These are phyloP conservation scores for Curvularia spicifera DNA, from an alignment of 2,329 filamentous ascomycete genomes.

Conservation along the genomic window DNA sequence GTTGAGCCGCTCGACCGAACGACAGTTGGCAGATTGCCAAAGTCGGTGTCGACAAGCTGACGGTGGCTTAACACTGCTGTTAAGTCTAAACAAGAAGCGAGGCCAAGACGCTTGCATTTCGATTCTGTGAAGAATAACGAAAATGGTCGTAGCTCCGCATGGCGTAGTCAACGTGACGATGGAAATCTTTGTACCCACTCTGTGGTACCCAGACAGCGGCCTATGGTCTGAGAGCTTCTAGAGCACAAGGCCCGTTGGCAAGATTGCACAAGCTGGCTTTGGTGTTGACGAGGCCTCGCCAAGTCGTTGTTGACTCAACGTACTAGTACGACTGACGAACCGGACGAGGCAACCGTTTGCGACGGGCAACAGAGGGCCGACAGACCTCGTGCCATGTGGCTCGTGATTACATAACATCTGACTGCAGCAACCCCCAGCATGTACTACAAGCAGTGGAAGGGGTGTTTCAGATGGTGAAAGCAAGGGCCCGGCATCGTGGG, in stretches of 20 bases:
- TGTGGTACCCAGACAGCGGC: constrained; percentile 35
- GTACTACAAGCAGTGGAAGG: constrained; percentile 19
- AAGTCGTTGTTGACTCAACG: neutral
- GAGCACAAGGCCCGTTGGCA: constrained; percentile 26
- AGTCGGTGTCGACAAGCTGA: neutral
- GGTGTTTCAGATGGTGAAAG: constrained; percentile 40
- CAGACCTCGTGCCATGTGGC: neutral
- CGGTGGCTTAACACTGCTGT: neutral
- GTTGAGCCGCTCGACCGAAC: neutral
- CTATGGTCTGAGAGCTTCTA: constrained; percentile 24
- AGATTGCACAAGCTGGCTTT: constrained; percentile 30
- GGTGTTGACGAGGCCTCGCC: constrained; percentile 1
- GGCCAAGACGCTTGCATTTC: constrained; percentile 1
- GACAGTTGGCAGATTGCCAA: neutral
- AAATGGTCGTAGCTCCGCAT: constrained; percentile 35
- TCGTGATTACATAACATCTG: constrained; percentile 8
- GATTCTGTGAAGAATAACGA: constrained; percentile 15
- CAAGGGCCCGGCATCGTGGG: constrained; percentile 39
- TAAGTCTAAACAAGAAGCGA: constrained; percentile 7
- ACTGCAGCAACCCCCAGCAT: constrained; percentile 10
- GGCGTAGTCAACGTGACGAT: constrained; percentile 47
- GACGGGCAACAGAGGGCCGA: neutral
- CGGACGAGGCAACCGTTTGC: neutral
- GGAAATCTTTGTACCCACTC: constrained; percentile 33
- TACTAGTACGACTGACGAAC: neutral